Percentiles rank a stretch among this genome's conserved stretches.
phyloP scores from a whole-genome alignment of 2,329 filamentous ascomycete genomes.

The Neodidymelliopsis sp. region DNA sequence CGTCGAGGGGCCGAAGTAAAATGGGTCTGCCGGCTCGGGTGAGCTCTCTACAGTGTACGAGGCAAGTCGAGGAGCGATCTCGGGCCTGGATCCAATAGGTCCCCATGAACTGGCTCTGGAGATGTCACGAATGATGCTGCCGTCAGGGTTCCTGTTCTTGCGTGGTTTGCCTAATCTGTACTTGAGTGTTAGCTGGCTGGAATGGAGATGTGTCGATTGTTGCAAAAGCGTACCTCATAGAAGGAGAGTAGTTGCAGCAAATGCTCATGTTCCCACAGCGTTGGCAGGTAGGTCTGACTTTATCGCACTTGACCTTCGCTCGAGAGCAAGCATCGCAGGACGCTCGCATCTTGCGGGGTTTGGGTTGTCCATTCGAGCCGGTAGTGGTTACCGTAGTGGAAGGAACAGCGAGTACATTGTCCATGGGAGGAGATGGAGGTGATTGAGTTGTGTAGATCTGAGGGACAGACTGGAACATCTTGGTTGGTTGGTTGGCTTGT shows the following conservation, averaged over 20 bases:
- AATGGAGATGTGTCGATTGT: background rate
- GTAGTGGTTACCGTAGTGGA: slow-evolving; percentile 30
- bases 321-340: slow-evolving; percentile 50
- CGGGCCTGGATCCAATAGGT: slow-evolving; percentile 37
- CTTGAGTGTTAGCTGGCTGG: slow-evolving; percentile 23
- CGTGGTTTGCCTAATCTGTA: slow-evolving; percentile 46
- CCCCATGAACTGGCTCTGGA: slow-evolving; percentile 44
- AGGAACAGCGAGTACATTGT: slow-evolving; percentile 32
- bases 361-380: slow-evolving; percentile 34
- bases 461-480: slow-evolving; percentile 42
- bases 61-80: slow-evolving; percentile 43
- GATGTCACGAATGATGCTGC: slow-evolving; percentile 44
- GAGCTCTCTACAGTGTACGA: slow-evolving; percentile 44
- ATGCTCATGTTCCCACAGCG: slow-evolving; percentile 48
- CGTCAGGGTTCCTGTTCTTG: slow-evolving; percentile 48
- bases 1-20: slow-evolving; percentile 46
- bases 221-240: slow-evolving; percentile 43
- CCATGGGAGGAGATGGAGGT: slow-evolving; percentile 33
- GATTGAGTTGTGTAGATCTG: slow-evolving; percentile 35
- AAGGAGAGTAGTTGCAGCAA: slow-evolving; percentile 51
- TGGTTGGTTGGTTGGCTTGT: slow-evolving; percentile 19
- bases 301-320: slow-evolving; percentile 50
- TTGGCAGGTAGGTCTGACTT: slow-evolving; percentile 47
- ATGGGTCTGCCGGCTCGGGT: slow-evolving; percentile 45
- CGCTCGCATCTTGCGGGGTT: slow-evolving; percentile 48